Conservation (phyloP, 2,329 filamentous ascomycete species). For the Colletotrichum kahawae region DNA sequence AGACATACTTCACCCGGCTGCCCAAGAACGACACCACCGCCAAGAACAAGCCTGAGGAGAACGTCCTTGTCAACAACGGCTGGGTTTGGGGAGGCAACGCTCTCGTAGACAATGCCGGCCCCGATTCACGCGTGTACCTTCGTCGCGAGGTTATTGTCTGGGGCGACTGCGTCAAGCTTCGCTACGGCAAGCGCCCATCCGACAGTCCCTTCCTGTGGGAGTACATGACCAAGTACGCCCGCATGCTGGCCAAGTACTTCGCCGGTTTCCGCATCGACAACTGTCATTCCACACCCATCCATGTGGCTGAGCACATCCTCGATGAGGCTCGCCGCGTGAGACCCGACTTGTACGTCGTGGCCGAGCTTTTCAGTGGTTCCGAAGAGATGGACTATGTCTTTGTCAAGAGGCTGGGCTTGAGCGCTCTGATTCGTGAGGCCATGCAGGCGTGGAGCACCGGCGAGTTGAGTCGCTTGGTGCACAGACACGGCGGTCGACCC, state of each 20-base stretch:
- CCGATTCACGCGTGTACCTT: conserved; percentile 90
- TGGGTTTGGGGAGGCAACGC: conserved; percentile 99
- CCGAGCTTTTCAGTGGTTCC: conserved; percentile 93
- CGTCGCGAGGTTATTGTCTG: conserved; percentile 95
- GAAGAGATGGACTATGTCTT: conserved; percentile 97
- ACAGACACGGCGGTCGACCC: conserved; percentile 89
- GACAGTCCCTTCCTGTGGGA: conserved; percentile 97
- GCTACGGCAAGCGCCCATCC: conserved; percentile 79
- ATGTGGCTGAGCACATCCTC: conserved; percentile 92
- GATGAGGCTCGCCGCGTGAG: conserved; percentile 90
- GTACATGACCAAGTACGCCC: conserved; percentile 92
- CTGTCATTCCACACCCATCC: conserved; percentile 93
- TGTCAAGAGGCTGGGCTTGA: conserved; percentile 89
- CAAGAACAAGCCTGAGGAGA: conserved; percentile 75
- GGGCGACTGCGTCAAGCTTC: conserved; percentile 97
- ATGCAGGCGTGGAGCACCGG: conserved; percentile 98
- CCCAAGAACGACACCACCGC: conserved; percentile 79
- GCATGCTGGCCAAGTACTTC: conserved; percentile 93
- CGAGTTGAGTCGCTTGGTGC: conserved; percentile 90
- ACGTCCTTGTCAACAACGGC: conserved; percentile 92
- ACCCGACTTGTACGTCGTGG: conserved; percentile 88
- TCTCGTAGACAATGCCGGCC: conserved; percentile 90
- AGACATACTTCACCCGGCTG: conserved; percentile 92
- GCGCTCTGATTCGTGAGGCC: conserved; percentile 90
- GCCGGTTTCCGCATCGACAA: conserved; percentile 97